Percentiles rank a stretch among this genome's conserved stretches.
These are phyloP conservation scores for Suillus variegatus DNA, from an alignment of 768 basidiomycete genomes.

Conservation along the genomic window DNA sequence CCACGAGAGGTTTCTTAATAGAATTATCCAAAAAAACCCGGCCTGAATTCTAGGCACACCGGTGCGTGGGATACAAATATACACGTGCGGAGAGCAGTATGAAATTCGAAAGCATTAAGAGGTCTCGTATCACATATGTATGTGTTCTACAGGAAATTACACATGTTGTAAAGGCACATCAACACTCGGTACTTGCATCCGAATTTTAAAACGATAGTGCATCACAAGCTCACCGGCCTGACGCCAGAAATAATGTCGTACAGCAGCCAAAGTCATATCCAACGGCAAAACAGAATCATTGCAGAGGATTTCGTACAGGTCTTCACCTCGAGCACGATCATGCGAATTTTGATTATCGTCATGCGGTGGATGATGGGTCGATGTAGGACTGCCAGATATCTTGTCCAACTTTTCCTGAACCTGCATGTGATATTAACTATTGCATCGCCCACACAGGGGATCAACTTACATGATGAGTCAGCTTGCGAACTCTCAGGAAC, in stretches of 20 bases:
- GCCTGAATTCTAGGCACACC: neutral
- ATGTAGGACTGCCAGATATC: constrained; percentile 38
- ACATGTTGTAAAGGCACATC: constrained; percentile 8
- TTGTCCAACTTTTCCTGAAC: constrained; percentile 84
- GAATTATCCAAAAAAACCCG: too few species aligned
- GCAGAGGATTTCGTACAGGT: constrained; percentile 85
- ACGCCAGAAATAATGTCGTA: constrained; percentile 89
- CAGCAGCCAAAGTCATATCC: constrained; percentile 87
- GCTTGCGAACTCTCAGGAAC: constrained; percentile 82
- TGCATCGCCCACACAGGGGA: neutral
- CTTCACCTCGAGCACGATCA: constrained; percentile 50
- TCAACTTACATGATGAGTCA: constrained; percentile 71
- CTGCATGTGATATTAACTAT: constrained; percentile 37
- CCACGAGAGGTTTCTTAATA: too few species aligned
- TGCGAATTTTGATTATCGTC: constrained; percentile 38
- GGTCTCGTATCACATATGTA: neutral
- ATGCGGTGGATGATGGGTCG: constrained; percentile 27
- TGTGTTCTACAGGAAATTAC: neutral
- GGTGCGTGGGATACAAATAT: neutral
- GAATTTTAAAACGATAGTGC: constrained; percentile 63
- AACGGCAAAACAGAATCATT: constrained; percentile 81
- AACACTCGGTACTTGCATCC: constrained; percentile 6
- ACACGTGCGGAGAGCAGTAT: neutral
- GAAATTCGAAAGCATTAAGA: neutral
- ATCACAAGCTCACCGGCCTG: constrained; percentile 71